Evolutionary conservation across 1,284 basidiomycete genomes (phyloP).

Genomic region (Chalciporus sp.): DNA sequence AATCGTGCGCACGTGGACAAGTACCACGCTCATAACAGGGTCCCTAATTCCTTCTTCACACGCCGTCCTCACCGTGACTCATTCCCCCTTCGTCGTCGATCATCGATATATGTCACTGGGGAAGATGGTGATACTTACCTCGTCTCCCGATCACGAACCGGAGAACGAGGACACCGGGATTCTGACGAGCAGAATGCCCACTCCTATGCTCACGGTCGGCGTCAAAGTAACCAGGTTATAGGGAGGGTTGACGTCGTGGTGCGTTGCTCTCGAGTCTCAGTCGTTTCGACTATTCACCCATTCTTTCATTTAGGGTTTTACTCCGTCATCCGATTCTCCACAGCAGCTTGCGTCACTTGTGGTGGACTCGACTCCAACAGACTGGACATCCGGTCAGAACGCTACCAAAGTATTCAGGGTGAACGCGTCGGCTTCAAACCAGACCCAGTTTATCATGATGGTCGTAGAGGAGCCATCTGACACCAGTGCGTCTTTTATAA

Average conservation of each 20-base stretch:
- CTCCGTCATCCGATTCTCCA: conserved; percentile 12
- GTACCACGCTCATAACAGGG: background rate
- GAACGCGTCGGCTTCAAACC: conserved; percentile 55
- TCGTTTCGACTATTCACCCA: background rate
- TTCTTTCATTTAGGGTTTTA: background rate
- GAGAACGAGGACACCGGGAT: background rate
- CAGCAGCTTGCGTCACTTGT: conserved; percentile 49
- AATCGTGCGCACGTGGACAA: background rate
- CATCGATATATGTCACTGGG: conserved; percentile 24
- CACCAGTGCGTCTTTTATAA: conserved; percentile 15
- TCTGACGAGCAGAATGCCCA: background rate
- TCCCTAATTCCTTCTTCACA: conserved; percentile 21
- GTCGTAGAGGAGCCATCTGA: conserved; percentile 15
- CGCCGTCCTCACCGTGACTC: conserved; percentile 17
- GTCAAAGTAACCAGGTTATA: conserved; percentile 33
- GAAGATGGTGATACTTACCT: conserved; percentile 26
- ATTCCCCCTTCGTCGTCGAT: conserved; percentile 10
- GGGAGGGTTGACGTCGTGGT: conserved; percentile 55
- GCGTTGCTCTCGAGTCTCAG: conserved; percentile 12
- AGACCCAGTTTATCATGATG: conserved; percentile 52
- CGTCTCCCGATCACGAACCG: conserved; percentile 12
- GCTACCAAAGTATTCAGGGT: conserved; percentile 43
- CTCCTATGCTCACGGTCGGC: conserved; percentile 8
- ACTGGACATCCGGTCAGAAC: conserved; percentile 26
- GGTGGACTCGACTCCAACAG: conserved; percentile 38